phyloP scores from a whole-genome alignment of 2,329 filamentous ascomycete species.

The Penicillium sp. region DNA sequence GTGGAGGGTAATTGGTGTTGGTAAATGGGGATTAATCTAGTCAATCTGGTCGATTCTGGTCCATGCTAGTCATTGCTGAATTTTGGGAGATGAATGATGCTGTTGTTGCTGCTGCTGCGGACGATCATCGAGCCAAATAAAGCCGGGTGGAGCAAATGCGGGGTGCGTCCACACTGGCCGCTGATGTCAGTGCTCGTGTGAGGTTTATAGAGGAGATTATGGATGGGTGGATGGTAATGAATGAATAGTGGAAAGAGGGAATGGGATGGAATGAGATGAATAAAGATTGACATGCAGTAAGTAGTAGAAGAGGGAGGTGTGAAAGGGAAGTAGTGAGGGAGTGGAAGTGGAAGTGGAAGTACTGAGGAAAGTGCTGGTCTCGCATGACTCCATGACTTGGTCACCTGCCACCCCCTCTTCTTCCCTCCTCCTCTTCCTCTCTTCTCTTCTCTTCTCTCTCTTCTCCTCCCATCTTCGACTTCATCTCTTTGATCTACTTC shows the following conservation, averaged over 20 bases:
- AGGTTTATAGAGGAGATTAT: slow-evolving; percentile 9
- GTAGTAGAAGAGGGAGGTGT: neutral
- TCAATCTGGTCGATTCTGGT: too few species aligned
- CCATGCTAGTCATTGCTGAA: too few species aligned
- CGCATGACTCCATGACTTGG: slow-evolving; percentile 32
- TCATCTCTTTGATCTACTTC: slow-evolving; percentile 13
- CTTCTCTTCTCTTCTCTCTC: slow-evolving; percentile 13
- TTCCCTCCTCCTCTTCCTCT: slow-evolving; percentile 18
- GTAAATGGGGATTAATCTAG: too few species aligned
- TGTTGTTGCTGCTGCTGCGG: neutral
- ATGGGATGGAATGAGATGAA: neutral
- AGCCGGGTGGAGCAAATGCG: slow-evolving; percentile 35
- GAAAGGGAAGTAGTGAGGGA: neutral
- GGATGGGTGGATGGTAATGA: neutral
- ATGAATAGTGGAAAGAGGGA: neutral
- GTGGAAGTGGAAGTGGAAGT: neutral
- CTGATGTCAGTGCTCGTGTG: slow-evolving; percentile 39
- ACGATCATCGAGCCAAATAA: slow-evolving; percentile 17
- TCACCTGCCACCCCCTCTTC: slow-evolving; percentile 43
- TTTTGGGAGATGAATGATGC: neutral
- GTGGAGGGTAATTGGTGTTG: too few species aligned
- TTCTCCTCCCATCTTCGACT: slow-evolving; percentile 3
- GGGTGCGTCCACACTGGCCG: slow-evolving; percentile 39
- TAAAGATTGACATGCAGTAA: neutral
- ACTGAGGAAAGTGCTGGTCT: neutral